phyloP scores from a whole-genome alignment of 495 filamentous ascomycete genomes.

The Xylaria palmicola region DNA sequence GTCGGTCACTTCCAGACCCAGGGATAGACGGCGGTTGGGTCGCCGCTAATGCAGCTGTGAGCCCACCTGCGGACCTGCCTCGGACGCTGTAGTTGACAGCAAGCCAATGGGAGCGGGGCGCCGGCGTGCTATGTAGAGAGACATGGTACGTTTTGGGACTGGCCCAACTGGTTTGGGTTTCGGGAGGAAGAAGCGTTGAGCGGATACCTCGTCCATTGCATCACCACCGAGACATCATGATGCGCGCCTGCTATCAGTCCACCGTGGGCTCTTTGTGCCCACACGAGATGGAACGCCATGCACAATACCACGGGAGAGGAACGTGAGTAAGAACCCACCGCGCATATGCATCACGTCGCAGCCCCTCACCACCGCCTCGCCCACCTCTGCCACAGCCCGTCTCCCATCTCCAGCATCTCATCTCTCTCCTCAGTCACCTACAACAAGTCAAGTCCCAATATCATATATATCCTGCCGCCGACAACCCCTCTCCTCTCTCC shows the following conservation, averaged over 20 bases:
- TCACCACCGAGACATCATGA: constrained; percentile 28
- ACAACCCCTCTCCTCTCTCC: not conserved
- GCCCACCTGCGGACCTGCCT: too few species aligned
- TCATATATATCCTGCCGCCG: constrained; percentile 21
- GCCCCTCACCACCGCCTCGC: not conserved
- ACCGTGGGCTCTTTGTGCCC: not conserved
- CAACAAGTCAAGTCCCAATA: not conserved
- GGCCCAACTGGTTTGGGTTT: too few species aligned
- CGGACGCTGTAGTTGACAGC: too few species aligned
- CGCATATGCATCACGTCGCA: too few species aligned
- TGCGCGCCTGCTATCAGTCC: not conserved
- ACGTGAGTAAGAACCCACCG: not conserved
- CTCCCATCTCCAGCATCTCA: too few species aligned
- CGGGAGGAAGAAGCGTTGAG: not conserved
- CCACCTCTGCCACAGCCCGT: not conserved
- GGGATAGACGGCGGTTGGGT: not conserved
- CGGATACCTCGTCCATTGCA: constrained; percentile 23
- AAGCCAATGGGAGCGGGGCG: not conserved
- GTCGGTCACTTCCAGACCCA: not conserved
- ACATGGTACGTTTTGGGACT: constrained; percentile 1
- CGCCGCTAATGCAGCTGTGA: constrained; percentile 4
- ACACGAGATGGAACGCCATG: not conserved
- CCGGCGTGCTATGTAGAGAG: too few species aligned
- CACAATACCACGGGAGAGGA: not conserved
- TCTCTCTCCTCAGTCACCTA: not conserved